Conservation (phyloP, 2,329 filamentous ascomycete species). For the Monilinia vaccinii-corymbosi region DNA sequence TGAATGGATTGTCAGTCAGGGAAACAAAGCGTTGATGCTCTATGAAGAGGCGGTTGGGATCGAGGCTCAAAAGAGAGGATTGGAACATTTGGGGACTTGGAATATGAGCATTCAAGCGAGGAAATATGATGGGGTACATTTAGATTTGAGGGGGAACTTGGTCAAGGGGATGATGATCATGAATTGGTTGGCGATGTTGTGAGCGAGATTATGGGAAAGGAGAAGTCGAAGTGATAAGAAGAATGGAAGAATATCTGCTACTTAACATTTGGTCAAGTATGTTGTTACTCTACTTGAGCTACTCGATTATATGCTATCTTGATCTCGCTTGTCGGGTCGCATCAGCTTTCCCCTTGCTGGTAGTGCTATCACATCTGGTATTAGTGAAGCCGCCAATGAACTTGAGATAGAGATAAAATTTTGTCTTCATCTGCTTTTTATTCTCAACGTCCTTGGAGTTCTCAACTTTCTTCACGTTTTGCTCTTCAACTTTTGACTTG, state of each 20-base stretch:
- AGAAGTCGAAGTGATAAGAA: background rate
- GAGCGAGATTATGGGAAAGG: background rate
- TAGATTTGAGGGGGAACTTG: constrained; percentile 39
- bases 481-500: background rate
- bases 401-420: background rate
- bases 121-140: constrained; percentile 39
- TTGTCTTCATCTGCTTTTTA: too few relatives aligned
- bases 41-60: constrained; percentile 33
- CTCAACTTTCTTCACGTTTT: background rate
- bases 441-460: too few relatives aligned
- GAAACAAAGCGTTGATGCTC: constrained; percentile 38
- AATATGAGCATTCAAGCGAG: constrained; percentile 42
- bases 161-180: constrained; percentile 41
- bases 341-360: too few relatives aligned
- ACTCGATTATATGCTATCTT: too few relatives aligned
- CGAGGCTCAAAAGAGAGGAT: constrained; percentile 27
- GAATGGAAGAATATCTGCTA: too few relatives aligned
- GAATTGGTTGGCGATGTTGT: constrained; percentile 33
- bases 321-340: too few relatives aligned
- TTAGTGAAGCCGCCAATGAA: background rate
- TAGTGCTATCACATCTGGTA: too few relatives aligned
- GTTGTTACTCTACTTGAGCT: too few relatives aligned
- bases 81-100: constrained; percentile 41
- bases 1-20: constrained; percentile 37
- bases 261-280: too few relatives aligned